Base-by-base conservation (phyloP, 192 early-diverging fungal genomes). In the Rhizoclosmatium sp. region DNA sequence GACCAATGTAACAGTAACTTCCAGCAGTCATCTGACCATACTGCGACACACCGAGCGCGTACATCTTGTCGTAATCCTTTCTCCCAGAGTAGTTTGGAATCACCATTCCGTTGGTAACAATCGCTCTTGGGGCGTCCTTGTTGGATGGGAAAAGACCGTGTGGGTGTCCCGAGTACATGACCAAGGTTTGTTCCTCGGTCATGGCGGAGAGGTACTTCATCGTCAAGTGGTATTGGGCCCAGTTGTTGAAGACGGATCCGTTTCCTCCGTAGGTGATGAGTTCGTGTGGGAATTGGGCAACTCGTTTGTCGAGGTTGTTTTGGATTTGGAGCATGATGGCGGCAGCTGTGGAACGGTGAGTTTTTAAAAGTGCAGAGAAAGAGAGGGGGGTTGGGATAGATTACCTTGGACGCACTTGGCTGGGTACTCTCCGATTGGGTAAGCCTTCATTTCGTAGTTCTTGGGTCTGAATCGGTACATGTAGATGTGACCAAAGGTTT, bases 181-280 rank as follows among this genome's bases (percentile, higher is more conserved):
- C 69, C 47, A 78, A 67, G 44, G 77, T 78, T 71, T 78, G 77
- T 54, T 70, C 49, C 39, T 78, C 77, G 4, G 77, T 60, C 77
- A 78, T 78, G 16, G 23, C 42, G 9, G 68, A 71, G 42, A 78
- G 77, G 60, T 78, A 78, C 59, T 70, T 58, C 67, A 78, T 70
- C 42, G 69, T 71, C 1, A 78, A 68, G 59, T 78, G 77, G 69
- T 78, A 78, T 64, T 78, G 77, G 10, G 67, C 77, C 77, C 77
- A 78, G 69, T 78, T 69, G 54, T 44, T 61, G 58, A 78, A 78
- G 60, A 78, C 77, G 46, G 68, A 78, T 14, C 77, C 77, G 69
- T 78, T 78, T 54, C 77, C 77, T 46, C 77, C 77, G 77, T 78
- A 78, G 49, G 77, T 78, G 77, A 78, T 71, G 68, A 78, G 69